Evolutionary conservation across 306 rosid genomes (phyloP).

Genomic region (Comarum palustre): DNA sequence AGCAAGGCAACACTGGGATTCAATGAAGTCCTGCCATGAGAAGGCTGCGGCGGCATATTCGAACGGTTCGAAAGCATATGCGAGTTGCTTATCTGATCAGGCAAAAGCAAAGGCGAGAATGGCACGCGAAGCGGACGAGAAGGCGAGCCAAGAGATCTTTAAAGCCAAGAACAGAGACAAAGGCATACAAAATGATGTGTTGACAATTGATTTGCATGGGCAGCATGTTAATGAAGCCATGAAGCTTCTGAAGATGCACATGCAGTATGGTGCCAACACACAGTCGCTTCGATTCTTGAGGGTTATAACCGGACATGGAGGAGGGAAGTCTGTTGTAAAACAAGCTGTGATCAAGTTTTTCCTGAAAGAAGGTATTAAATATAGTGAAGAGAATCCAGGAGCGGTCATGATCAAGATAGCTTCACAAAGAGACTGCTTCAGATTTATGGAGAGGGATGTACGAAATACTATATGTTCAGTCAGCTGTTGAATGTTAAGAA

Average conservation of each 20-base stretch:
- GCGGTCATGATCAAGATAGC: slow-evolving; percentile 56
- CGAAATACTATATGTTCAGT: no score
- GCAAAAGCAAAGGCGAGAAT: slow-evolving; percentile 55
- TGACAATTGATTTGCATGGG: slow-evolving; percentile 90
- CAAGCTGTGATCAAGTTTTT: slow-evolving; percentile 55
- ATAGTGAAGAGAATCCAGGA: slow-evolving; percentile 81
- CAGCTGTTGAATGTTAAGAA: no score
- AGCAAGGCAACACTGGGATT: slow-evolving; percentile 68
- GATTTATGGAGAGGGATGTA: slow-evolving; percentile 41
- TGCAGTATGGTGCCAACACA: slow-evolving; percentile 54
- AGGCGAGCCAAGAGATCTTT: slow-evolving; percentile 83
- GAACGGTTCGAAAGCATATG: slow-evolving; percentile 56
- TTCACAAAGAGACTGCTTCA: slow-evolving; percentile 44
- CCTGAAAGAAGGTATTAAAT: slow-evolving; percentile 50
- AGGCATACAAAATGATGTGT: slow-evolving; percentile 51
- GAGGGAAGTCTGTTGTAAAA: slow-evolving; percentile 81
- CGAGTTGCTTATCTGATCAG: slow-evolving; percentile 82
- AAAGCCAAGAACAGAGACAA: slow-evolving; percentile 61
- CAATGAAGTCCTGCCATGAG: slow-evolving; percentile 57
- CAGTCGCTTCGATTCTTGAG: slow-evolving; percentile 70
- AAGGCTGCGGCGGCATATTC: slow-evolving; percentile 62
- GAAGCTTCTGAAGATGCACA: slow-evolving; percentile 70
- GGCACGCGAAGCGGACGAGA: slow-evolving; percentile 72
- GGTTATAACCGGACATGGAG: slow-evolving; percentile 87
- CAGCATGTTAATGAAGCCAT: slow-evolving; percentile 84